Base-by-base conservation (phyloP, 2,329 filamentous ascomycete species). In the Monilinia polystroma region DNA sequence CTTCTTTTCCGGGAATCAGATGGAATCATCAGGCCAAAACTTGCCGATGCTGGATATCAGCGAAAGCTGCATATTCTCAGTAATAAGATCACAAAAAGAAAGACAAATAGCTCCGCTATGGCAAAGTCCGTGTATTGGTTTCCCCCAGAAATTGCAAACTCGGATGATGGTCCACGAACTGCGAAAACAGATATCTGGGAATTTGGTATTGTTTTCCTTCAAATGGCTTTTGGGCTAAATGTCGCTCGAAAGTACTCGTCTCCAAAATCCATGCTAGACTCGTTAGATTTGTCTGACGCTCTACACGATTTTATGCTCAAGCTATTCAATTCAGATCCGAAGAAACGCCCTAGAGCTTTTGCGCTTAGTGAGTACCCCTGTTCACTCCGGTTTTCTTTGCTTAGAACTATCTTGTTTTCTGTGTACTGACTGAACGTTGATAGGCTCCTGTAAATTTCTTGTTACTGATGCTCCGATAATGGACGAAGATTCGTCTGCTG, bases 121-220 rank as follows among this genome's bases (percentile, higher is more conserved):
- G 86, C 90, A 20, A 90, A 89, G 71, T 93, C 92, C 20, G 87
- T 90, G 1, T 92, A 92, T 71, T 97, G 93, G 93, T 79, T 90
- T 8, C 87, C 93, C 1, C 90, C 93, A 1, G 93, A 97, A 78
- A 83, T 93, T 62, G 84, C 85, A 41, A 84, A 80, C 57, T 83
- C 82, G 0, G 85, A 84, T 68, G 88, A 85, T 38, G 83, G 83
- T 41, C 81, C 90, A 77, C 82, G 89, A 79, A 87, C 85, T 1
- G 85, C 85, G 73, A 97, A 97, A 77, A 92, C 92, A 0, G 95
- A 98, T 76, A 86, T 98, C 11, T 99, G 95, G 95, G 91, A 97
- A 71, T 87, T 99, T 73, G 95, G 95, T 5, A 87, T 97, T 41
- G 85, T 97, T 6, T 91, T 97, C 72, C 78, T 97, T 51, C 94